Conservation (phyloP, 805 yeast genomes). For the Cyberlindnera petersonii region DNA sequence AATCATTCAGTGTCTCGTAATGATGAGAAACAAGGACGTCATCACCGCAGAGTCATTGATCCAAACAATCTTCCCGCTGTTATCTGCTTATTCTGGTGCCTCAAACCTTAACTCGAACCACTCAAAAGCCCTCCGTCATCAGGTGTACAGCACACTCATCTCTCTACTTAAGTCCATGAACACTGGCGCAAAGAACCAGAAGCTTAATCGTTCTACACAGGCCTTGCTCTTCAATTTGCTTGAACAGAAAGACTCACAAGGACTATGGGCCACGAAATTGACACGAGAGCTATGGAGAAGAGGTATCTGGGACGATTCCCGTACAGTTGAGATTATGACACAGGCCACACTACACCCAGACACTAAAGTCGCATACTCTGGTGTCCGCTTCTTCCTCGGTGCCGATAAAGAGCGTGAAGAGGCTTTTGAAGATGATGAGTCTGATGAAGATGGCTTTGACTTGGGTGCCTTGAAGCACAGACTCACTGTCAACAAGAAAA, state of each 20-base stretch:
- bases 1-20: constrained; percentile 81
- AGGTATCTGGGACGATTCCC: constrained; percentile 96
- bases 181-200: constrained; percentile 85
- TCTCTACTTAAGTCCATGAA: constrained; percentile 78
- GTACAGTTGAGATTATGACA: constrained; percentile 97
- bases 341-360: constrained; percentile 91
- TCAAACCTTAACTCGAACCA: constrained; percentile 47
- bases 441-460: constrained; percentile 70
- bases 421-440: constrained; percentile 64
- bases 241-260: constrained; percentile 76
- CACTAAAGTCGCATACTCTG: constrained; percentile 80
- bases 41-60: constrained; percentile 77
- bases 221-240: constrained; percentile 84
- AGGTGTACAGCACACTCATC: constrained; percentile 75
- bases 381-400: constrained; percentile 86
- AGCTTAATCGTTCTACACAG: constrained; percentile 84
- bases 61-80: constrained; percentile 83
- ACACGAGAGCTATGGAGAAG: constrained; percentile 97
- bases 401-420: constrained; percentile 94
- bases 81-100: constrained; percentile 59
- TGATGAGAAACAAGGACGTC: constrained; percentile 83
- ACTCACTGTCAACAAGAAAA: constrained; percentile 77
- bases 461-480: constrained; percentile 72
- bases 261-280: constrained; percentile 93
- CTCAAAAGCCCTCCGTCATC: constrained; percentile 78